These are phyloP conservation scores for Physcia stellaris DNA, from an alignment of 495 filamentous ascomycete genomes.

Conservation along the genomic window DNA sequence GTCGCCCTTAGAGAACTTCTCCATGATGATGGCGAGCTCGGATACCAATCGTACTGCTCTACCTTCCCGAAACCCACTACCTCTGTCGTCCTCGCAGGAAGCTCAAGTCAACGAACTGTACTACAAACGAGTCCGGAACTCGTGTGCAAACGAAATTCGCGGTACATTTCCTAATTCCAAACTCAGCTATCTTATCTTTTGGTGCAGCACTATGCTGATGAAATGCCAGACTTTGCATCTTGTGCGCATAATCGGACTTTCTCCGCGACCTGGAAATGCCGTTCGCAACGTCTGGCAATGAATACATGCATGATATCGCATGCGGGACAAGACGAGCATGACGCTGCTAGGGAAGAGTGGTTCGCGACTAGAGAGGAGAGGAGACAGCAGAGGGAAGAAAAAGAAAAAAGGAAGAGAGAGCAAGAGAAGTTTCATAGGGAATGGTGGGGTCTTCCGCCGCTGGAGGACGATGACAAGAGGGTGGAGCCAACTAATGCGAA, in stretches of 20 bases:
- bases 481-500: no score
- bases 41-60: slow-evolving; percentile 20
- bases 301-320: slow-evolving; percentile 83
- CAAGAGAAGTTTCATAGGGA: slow-evolving; percentile 44
- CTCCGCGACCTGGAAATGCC: slow-evolving; percentile 73
- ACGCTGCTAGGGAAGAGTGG: slow-evolving; percentile 88
- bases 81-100: slow-evolving; percentile 86
- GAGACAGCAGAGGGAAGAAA: slow-evolving; percentile 40
- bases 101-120: slow-evolving; percentile 80
- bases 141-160: slow-evolving; percentile 77
- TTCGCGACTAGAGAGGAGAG: slow-evolving; percentile 60
- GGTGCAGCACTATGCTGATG: no score
- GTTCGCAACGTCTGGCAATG: slow-evolving; percentile 65
- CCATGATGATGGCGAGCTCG: slow-evolving; percentile 14
- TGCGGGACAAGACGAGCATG: slow-evolving; percentile 72
- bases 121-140: slow-evolving; percentile 66
- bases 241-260: slow-evolving; percentile 80
- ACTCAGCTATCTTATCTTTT: slow-evolving; percentile 9
- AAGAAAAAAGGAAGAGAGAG: slow-evolving; percentile 33
- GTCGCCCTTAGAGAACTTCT: not conserved
- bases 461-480: slow-evolving; percentile 1
- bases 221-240: slow-evolving; percentile 61
- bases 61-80: slow-evolving; percentile 67
- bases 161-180: no score
- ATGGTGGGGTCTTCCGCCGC: slow-evolving; percentile 41